These are phyloP conservation scores for Forsythia viridissima DNA, from an alignment of 257 asterid genomes.

Conservation along the genomic window DNA sequence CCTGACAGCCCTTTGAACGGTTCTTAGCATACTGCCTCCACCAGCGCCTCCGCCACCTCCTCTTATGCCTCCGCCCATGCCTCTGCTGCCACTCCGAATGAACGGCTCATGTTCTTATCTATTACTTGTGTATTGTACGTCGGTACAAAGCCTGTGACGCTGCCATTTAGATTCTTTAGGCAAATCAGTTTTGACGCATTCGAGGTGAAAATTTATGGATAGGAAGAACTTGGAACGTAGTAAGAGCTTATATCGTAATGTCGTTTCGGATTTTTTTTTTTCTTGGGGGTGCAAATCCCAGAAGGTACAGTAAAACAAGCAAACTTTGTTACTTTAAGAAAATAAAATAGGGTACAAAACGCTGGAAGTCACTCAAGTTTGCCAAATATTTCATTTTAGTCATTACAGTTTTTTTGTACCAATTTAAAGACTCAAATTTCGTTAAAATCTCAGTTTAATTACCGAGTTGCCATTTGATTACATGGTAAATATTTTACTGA, in stretches of 20 bases:
- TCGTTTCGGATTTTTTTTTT: no score
- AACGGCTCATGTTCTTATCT: conserved; percentile 52
- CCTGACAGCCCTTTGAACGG: conserved; percentile 49
- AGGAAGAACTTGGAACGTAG: conserved; percentile 26
- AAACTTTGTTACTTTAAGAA: no score
- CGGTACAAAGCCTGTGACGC: background rate
- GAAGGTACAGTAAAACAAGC: no score
- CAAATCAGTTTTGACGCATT: conserved; percentile 3
- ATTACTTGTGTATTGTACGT: background rate
- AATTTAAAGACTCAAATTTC: no score
- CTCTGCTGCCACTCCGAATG: conserved; percentile 49
- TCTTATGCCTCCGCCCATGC: conserved; percentile 30
- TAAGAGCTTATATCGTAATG: background rate
- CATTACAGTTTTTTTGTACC: no score
- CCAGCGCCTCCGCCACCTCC: conserved; percentile 30
- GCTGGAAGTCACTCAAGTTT: no score
- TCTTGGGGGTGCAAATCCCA: no score
- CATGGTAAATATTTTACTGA: no score
- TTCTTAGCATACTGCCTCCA: conserved; percentile 47
- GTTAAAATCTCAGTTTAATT: no score
- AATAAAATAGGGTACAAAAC: no score
- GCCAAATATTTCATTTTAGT: no score
- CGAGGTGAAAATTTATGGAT: conserved; percentile 16
- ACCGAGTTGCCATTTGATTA: no score
- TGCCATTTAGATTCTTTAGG: conserved; percentile 17